phyloP scores from a whole-genome alignment of 208 protist genomes.

The Leptomonas pyrrhocoris region DNA sequence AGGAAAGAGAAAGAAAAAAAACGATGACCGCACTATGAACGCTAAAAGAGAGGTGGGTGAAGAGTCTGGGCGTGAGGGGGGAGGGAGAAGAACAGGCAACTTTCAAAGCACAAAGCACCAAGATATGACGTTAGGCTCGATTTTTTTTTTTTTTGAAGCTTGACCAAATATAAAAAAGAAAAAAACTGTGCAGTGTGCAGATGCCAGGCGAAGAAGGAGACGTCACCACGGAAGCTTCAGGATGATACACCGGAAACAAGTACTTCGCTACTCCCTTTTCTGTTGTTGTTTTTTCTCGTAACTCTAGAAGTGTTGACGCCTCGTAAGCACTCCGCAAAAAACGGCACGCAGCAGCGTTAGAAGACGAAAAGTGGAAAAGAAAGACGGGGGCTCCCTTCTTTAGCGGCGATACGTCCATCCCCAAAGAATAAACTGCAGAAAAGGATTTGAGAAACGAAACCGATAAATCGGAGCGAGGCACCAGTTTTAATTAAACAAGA shows the following conservation, averaged over 20 bases:
- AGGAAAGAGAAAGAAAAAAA: no score
- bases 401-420: conserved; percentile 3
- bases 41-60: no score
- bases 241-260: conserved; percentile 8
- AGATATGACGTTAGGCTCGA: no score
- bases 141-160: no score
- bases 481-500: not conserved
- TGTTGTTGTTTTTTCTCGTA: not conserved
- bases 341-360: not conserved
- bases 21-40: no score
- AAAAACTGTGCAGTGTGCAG: not conserved
- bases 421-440: conserved; percentile 9
- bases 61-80: no score
- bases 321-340: not conserved
- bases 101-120: no score
- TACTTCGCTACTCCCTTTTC: not conserved
- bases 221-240: not conserved
- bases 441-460: conserved; percentile 4
- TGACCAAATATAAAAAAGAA: no score
- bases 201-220: not conserved
- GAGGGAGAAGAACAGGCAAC: no score
- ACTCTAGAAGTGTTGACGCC: no score
- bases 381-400: not conserved
- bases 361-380: not conserved
- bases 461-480: not conserved